Percentiles rank a stretch among this genome's conserved stretches.
These are phyloP conservation scores for Pseudopithomyces chartarum DNA, from an alignment of 2,329 filamentous ascomycete genomes.

Conservation along the genomic window DNA sequence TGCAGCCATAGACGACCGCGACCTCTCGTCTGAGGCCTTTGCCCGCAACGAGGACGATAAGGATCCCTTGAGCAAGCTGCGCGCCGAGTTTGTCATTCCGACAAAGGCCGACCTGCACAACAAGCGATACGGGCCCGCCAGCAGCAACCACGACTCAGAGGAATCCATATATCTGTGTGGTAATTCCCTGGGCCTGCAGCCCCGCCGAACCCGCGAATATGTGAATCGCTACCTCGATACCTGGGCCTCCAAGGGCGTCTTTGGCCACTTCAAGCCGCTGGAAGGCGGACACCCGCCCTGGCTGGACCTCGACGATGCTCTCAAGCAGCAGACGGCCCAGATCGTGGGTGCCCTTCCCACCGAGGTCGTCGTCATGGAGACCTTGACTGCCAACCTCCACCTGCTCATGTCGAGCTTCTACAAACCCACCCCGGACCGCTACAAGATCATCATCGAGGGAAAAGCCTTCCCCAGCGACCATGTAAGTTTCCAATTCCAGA, in stretches of 20 bases:
- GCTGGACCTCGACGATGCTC: slow-evolving; percentile 78
- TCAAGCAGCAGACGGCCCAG: slow-evolving; percentile 70
- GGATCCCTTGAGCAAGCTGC: slow-evolving; percentile 48
- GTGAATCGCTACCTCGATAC: slow-evolving; percentile 76
- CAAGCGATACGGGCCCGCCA: slow-evolving; percentile 52
- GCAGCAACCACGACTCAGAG: slow-evolving; percentile 28
- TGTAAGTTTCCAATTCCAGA: slow-evolving; percentile 47
- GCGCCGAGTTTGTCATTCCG: slow-evolving; percentile 77
- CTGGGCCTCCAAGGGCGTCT: slow-evolving; percentile 84
- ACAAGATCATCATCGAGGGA: slow-evolving; percentile 87
- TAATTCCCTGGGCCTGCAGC: slow-evolving; percentile 87
- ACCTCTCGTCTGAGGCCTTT: slow-evolving; percentile 38
- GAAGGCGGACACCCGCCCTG: slow-evolving; percentile 72
- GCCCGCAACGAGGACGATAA: slow-evolving; percentile 41
- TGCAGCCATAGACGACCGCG: slow-evolving; percentile 16
- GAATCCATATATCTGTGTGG: slow-evolving; percentile 81
- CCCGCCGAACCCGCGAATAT: slow-evolving; percentile 67
- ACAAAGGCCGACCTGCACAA: slow-evolving; percentile 73
- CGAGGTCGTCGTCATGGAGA: slow-evolving; percentile 89
- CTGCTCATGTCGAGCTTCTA: slow-evolving; percentile 86
- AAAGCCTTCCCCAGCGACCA: slow-evolving; percentile 90
- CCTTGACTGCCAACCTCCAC: slow-evolving; percentile 80
- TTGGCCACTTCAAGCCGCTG: slow-evolving; percentile 77
- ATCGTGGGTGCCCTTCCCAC: slow-evolving; percentile 73
- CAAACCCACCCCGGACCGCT: slow-evolving; percentile 65